Conservation (phyloP, 345 rosid genomes). For the Erucastrum elatum region DNA sequence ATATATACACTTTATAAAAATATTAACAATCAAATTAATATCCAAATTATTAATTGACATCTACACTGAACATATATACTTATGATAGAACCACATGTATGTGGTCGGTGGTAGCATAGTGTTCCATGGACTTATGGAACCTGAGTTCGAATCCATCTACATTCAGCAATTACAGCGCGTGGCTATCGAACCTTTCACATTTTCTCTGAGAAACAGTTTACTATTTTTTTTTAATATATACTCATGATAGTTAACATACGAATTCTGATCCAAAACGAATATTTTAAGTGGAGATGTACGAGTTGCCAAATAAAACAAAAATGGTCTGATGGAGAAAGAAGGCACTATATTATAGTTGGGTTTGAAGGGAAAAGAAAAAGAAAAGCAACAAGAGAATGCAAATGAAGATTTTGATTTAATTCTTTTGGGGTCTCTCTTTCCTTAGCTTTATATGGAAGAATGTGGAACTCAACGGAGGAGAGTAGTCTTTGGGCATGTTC, state of each 20-base stretch:
- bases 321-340: constrained; percentile 22
- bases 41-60: not conserved
- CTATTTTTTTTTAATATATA: too few relatives aligned
- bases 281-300: constrained; percentile 25
- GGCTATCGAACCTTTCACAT: too few relatives aligned
- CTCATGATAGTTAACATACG: not conserved
- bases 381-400: constrained; percentile 16
- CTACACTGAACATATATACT: not conserved
- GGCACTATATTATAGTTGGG: constrained; percentile 21
- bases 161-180: too few relatives aligned
- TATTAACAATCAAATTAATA: not conserved
- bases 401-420: constrained; percentile 9
- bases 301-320: constrained; percentile 22
- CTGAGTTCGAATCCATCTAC: too few relatives aligned
- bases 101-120: too few relatives aligned
- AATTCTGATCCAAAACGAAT: constrained; percentile 23
- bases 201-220: too few relatives aligned
- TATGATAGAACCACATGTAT: not conserved
- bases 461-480: constrained; percentile 28
- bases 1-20: not conserved
- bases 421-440: constrained; percentile 9
- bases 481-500: constrained; percentile 16
- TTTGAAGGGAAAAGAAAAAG: not conserved
- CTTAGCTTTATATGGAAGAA: constrained; percentile 22
- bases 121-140: too few relatives aligned